These are phyloP conservation scores for Monosporascus sp. DNA, from an alignment of 2,329 filamentous ascomycete genomes.

Conservation along the genomic window DNA sequence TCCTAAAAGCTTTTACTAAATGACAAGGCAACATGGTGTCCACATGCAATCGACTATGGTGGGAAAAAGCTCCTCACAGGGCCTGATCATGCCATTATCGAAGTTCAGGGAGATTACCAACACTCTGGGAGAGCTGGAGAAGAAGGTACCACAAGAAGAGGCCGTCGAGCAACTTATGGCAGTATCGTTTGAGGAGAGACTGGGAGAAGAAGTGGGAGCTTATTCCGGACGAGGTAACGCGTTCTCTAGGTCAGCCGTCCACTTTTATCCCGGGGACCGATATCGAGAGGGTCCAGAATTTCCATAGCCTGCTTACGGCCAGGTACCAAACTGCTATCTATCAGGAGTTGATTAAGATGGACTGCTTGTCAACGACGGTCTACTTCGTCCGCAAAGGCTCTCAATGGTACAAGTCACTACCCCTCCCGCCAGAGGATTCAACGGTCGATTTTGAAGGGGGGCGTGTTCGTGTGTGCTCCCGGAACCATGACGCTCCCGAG, in stretches of 20 bases:
- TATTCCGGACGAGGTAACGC: background rate
- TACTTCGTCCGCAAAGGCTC: constrained; percentile 6
- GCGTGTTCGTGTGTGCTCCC: constrained; percentile 26
- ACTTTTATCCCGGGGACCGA: constrained; percentile 19
- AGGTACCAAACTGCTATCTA: constrained; percentile 13
- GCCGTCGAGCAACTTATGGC: background rate
- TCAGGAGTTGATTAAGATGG: constrained; percentile 9
- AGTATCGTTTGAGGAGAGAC: constrained; percentile 12
- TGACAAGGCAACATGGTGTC: constrained; percentile 15
- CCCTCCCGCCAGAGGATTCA: background rate
- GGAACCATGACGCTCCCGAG: constrained; percentile 16
- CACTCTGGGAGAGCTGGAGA: background rate
- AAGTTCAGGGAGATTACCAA: constrained; percentile 12
- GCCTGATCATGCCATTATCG: constrained; percentile 7
- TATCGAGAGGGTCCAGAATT: constrained; percentile 21
- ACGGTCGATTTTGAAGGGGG: constrained; percentile 9
- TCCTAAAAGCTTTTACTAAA: background rate
- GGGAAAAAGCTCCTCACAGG: constrained; percentile 16
- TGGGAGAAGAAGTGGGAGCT: constrained; percentile 9
- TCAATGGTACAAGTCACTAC: background rate
- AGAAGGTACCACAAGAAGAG: background rate
- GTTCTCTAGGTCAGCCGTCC: constrained; percentile 8
- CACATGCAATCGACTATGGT: constrained; percentile 12
- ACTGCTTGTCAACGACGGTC: constrained; percentile 9
- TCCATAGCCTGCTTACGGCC: constrained; percentile 19